Evolutionary conservation across 495 filamentous ascomycete species (phyloP), one percentile per base, ranked within the genome.

Genomic region (Talaromyces nanjingensis): DNA sequence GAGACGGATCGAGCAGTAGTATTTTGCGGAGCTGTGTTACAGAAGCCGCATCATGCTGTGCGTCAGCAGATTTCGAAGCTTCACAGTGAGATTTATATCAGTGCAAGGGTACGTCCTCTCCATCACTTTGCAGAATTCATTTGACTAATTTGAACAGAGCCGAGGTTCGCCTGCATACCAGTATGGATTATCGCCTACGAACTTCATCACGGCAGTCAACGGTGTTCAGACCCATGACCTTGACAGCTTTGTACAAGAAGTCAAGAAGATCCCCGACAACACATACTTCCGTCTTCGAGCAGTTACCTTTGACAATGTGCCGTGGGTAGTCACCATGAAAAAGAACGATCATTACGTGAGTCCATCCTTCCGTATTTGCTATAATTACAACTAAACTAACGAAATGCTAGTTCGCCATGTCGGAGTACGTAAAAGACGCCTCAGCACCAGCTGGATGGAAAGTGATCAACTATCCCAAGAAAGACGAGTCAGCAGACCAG

Each of bases 291-390:
- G 96, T 24, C 81, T 99, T 14, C 88, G 90, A 65, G 91, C 93
- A 9, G 90, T 97, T 71, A 98, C 94, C 2, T 99, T 98, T 70
- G 94, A 99, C 72, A 96, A 94, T 66, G 92, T 98, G 16, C 93
- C 92, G 14, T 99, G 93, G 89, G 91, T 98, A 25, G 90, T 94
- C 20, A 97, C 93, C 27, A 97, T 99, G 87, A 99, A 99, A 86
- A 99, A 99, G 86, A 96, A 96, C 73, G 96, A 99, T 73, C 94
- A 99, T 75, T 99, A 99, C 72, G 83, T 85, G 69, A 74, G 79
- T 71, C 7, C 42, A 53, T 24, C 27, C 29, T 4, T 55, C 22
- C 11, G 49, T 4, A 42, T 56, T 47, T 56, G 12, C 25, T 1
- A 7, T 20, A 59, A 63, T 22, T 11, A 24, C 58, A 27, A 60